These are phyloP conservation scores for Dioszegia aurantiaca DNA, from an alignment of 768 basidiomycete species.

Conservation along the genomic window DNA sequence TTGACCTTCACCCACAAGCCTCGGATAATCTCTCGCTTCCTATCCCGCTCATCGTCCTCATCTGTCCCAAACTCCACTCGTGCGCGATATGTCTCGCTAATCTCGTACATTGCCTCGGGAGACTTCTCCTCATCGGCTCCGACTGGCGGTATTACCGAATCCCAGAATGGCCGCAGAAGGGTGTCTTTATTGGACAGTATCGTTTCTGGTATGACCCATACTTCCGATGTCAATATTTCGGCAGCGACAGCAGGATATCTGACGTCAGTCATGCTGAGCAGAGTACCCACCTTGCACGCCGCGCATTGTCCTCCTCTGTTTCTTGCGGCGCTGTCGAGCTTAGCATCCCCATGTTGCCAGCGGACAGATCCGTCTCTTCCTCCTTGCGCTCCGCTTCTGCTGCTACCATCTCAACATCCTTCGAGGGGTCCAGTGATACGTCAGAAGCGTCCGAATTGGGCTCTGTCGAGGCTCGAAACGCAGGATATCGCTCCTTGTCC, in stretches of 20 bases:
- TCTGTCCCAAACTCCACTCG: conserved; percentile 61
- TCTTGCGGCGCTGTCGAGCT: conserved; percentile 3
- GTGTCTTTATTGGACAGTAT: conserved; percentile 69
- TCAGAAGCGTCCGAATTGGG: conserved; percentile 28
- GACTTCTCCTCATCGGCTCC: conserved; percentile 14
- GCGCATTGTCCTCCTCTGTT: conserved; percentile 24
- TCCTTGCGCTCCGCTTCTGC: not conserved
- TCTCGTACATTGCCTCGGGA: conserved; percentile 18
- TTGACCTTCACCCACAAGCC: conserved; percentile 95
- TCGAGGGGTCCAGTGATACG: conserved; percentile 33
- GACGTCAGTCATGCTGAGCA: not conserved
- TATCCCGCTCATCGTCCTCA: conserved; percentile 68
- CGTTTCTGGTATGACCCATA: conserved; percentile 91
- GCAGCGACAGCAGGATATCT: conserved; percentile 92
- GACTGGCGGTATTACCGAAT: conserved; percentile 57
- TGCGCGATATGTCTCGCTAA: conserved; percentile 31
- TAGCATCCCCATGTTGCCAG: conserved; percentile 7
- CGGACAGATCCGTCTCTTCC: conserved; percentile 7
- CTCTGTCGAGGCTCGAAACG: conserved; percentile 18
- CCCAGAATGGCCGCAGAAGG: conserved; percentile 85
- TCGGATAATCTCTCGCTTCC: conserved; percentile 70
- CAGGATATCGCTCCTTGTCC: conserved; percentile 22
- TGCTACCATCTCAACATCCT: conserved; percentile 4
- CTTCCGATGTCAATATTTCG: conserved; percentile 91
- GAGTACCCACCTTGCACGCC: conserved; percentile 31